A percentile compares a stretch with the other conserved stretches of the same genome.
phyloP scores from a whole-genome alignment of 805 yeast genomes.

The Starmerella apicola region DNA sequence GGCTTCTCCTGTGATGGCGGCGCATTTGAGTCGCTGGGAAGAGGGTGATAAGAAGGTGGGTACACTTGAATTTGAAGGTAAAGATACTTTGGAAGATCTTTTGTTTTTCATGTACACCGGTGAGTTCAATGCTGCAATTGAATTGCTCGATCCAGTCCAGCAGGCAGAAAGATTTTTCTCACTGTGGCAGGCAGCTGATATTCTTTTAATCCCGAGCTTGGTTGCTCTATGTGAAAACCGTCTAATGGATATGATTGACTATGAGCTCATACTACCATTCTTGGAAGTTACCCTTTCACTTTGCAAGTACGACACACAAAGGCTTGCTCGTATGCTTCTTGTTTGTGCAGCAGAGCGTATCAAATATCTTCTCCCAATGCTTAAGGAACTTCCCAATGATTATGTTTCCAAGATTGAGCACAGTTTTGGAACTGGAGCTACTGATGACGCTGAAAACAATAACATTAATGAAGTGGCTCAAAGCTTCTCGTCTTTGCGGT shows the following conservation, averaged over 20 bases:
- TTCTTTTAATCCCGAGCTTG: conserved; percentile 16
- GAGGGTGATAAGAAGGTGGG: background rate
- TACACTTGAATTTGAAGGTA: background rate
- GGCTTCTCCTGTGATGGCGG: conserved; percentile 15
- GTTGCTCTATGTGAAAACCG: conserved; percentile 11
- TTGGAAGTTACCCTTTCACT: background rate
- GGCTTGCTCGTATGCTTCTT: background rate
- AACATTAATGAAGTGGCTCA: conserved; percentile 6
- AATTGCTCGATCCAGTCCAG: background rate
- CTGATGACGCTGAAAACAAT: background rate
- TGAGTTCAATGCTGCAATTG: background rate
- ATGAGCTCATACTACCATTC: conserved; percentile 13
- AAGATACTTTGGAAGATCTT: conserved; percentile 5
- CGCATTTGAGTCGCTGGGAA: conserved; percentile 13
- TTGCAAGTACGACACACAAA: background rate
- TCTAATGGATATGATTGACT: conserved; percentile 14
- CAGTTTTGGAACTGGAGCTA: background rate
- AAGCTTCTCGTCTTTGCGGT: background rate
- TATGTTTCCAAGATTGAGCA: conserved; percentile 5
- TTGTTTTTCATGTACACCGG: conserved; percentile 14
- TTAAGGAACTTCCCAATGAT: conserved; percentile 3
- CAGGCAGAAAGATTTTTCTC: conserved; percentile 11
- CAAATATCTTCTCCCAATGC: conserved; percentile 1
- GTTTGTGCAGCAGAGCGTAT: conserved; percentile 1
- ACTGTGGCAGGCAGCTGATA: conserved; percentile 18